A percentile compares a stretch with the other conserved stretches of the same genome.
Conservation (phyloP, 1,139 yeast species). For the Hansenula lynferdii region DNA sequence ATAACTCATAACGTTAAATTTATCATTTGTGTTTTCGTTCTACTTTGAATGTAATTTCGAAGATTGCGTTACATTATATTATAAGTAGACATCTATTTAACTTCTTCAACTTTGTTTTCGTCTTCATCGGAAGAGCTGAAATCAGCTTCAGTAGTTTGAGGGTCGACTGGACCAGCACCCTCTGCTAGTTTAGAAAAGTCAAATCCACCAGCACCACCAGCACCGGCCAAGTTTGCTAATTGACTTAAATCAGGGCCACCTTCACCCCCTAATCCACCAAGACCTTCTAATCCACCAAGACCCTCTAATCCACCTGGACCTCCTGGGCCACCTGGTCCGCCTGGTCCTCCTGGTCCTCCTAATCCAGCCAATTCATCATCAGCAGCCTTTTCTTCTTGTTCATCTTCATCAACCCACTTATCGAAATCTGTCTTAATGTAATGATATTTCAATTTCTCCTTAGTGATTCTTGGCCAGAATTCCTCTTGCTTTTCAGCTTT, state of each 20-base stretch:
- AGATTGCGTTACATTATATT: too few species aligned
- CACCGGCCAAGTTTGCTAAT: conserved; percentile 1
- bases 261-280: conserved; percentile 12
- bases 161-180: conserved; percentile 26
- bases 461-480: conserved; percentile 90
- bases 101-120: conserved; percentile 2
- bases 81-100: not conserved
- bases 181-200: conserved; percentile 25
- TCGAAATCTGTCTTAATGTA: conserved; percentile 93
- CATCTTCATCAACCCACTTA: conserved; percentile 96
- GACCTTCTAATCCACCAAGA: conserved; percentile 22
- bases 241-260: conserved; percentile 11
- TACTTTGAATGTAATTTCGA: too few species aligned
- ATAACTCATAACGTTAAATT: too few species aligned
- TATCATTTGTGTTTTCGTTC: too few species aligned
- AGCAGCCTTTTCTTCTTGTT: conserved; percentile 55
- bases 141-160: conserved; percentile 27
- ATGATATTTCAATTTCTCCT: conserved; percentile 63
- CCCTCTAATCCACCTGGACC: conserved; percentile 26
- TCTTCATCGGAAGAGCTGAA: conserved; percentile 25
- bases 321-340: conserved; percentile 30
- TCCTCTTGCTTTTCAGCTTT: conserved; percentile 66
- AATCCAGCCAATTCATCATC: conserved; percentile 39
- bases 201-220: conserved; percentile 28
- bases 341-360: conserved; percentile 30